Evolutionary conservation across 441 rosid species (phyloP).

Genomic region (Jatropha multifida): DNA sequence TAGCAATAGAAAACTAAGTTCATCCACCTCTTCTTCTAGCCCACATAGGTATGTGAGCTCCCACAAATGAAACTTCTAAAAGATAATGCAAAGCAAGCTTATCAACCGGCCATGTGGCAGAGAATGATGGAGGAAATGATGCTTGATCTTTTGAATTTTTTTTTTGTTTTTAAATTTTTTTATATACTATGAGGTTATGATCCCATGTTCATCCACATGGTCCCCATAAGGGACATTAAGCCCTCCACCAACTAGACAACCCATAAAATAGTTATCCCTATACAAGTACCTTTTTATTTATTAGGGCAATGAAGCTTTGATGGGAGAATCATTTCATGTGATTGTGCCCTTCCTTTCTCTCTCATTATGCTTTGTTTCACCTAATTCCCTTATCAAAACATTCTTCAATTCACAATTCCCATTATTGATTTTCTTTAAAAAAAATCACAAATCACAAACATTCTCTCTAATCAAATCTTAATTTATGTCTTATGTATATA

Average conservation of each 20-base stretch:
- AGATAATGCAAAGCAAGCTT: conserved; percentile 18
- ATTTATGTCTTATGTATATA: not conserved
- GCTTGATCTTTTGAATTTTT: not conserved
- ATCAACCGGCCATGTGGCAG: conserved; percentile 27
- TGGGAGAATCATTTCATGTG: conserved; percentile 25
- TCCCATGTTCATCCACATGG: conserved; percentile 48
- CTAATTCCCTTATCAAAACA: conserved; percentile 12
- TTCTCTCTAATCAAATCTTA: conserved; percentile 12
- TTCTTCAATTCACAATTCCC: conserved; percentile 19
- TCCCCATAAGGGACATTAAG: conserved; percentile 42
- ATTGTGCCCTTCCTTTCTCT: not conserved
- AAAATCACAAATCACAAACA: not conserved
- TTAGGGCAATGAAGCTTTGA: conserved; percentile 5
- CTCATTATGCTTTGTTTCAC: not conserved
- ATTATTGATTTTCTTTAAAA: not conserved
- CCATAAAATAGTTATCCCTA: conserved; percentile 33
- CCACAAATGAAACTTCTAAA: conserved; percentile 28
- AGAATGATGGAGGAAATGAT: conserved; percentile 12
- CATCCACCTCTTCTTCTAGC: conserved; percentile 11
- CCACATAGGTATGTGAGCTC: conserved; percentile 13
- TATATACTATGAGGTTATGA: conserved; percentile 21
- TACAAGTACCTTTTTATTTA: conserved; percentile 2
- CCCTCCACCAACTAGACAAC: conserved; percentile 44
- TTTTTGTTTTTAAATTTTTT: not conserved
- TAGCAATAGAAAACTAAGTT: not conserved